Conservation (phyloP, 371 early-diverging fungal genomes). For the Synchytrium microbalum region DNA sequence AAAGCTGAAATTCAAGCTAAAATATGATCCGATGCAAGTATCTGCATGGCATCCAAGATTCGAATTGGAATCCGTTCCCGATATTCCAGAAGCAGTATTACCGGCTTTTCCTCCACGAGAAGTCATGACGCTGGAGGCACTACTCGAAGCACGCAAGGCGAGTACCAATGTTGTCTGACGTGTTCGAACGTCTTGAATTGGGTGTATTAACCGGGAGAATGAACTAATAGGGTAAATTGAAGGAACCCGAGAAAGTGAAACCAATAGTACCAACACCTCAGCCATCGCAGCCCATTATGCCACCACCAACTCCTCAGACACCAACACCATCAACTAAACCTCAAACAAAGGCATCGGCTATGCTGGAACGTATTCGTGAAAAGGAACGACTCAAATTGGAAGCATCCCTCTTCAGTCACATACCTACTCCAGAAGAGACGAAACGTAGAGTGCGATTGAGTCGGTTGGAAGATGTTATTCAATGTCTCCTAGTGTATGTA, state of each 20-base stretch:
- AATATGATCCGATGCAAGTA: neutral
- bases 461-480: neutral
- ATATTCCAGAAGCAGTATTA: neutral
- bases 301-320: neutral
- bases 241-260: neutral
- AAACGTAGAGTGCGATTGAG: neutral
- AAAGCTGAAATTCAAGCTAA: slow-evolving; percentile 5
- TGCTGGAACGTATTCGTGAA: slow-evolving; percentile 5
- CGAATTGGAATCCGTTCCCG: neutral
- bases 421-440: neutral
- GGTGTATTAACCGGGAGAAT: neutral
- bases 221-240: neutral
- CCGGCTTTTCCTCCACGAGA: neutral
- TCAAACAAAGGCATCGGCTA: neutral
- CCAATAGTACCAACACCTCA: neutral
- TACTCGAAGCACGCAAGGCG: neutral
- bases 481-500: neutral
- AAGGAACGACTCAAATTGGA: neutral
- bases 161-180: neutral
- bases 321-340: neutral
- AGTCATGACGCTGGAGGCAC: neutral
- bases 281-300: neutral
- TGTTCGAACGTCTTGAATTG: neutral
- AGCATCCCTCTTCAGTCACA: neutral
- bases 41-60: neutral